Evolutionary conservation across 768 basidiomycete species (phyloP), one percentile per base, ranked within the genome.

Genomic region (Termitomyces sp.): DNA sequence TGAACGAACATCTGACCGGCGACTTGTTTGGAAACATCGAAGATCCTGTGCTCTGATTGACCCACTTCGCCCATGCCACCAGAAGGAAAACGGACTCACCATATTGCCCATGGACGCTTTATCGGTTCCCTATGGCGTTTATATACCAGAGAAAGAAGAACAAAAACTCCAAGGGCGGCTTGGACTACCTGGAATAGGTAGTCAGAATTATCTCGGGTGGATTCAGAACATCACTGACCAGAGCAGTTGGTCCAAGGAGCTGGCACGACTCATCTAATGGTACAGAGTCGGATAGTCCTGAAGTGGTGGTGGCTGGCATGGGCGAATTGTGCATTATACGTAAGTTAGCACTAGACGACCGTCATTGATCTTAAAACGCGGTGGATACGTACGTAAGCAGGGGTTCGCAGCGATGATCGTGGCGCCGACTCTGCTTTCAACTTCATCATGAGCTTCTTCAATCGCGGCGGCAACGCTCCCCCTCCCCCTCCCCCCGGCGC

Each of bases 1-100:
- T 94, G 91, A 3, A 94, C 83, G 64, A 90, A 88, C 75, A 88
- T 77, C 65, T 91, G 88, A 45, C 91, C 96, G 14, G 89, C 79
- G 53, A 97, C 74, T 75, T 98, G 95, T 69, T 97, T 97, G 2
- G 86, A 88, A 5, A 97, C 89, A 64, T 97, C 94, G 68, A 91
- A 94, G n/a, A 89, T 67, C 93, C 91, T 93, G 48, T 43, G 40
- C 61, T 47, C 19, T 55, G n/a, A 50, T 64, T 44, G 66, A 63
- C 47, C 37, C 14, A 46, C 39, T 41, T 48, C 10, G 35, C 35
- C 17, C 0, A 2, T 25, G 42, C 6, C 37, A 57, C n/a, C 25
- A 46, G 44, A 43, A 57, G 27, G 14, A 19, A 40, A 48, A 60
- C 19, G 5, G 23, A 67, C 83, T 57, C 63, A 89, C 93, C 96